Evolutionary conservation across 805 yeast species (phyloP), one percentile per base, ranked within the genome.

Genomic region (Spathaspora sp.): DNA sequence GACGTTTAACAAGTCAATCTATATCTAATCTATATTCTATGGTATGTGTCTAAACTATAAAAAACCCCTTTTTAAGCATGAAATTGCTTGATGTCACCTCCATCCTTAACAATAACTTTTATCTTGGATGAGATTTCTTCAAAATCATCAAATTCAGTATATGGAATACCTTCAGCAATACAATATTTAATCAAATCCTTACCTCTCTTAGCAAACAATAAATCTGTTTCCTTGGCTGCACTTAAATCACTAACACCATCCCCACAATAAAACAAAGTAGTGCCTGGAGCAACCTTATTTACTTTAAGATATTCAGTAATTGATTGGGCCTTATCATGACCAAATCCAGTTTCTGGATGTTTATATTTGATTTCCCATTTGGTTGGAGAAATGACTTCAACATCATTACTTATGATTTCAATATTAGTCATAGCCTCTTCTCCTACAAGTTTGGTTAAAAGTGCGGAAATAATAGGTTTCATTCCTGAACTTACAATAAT

Each of bases 231-330:
- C 64, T 87, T 86, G 20, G 98, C 97, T 20, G 99, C 99, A 52
- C 90, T 82, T 59, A 94, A 76, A 68, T 94, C 99, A 45, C 96
- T 86, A 31, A 94, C 97, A 57, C 99, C 99, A 67, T 94, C 99
- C 53, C 99, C 99, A 63, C 96, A 89, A 75, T 94, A 94, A 67
- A 93, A 89, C 60, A 90, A 78, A 47, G 53, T 49, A 56, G 69
- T 55, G 56, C 62, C 55, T 52, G 61, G 59, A 50, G 61, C 46
- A 53, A 68, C 65, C 14, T 68, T 68, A 50, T 71, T 63, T 9
- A 55, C 49, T 7, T 49, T 52, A 58, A 74, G 67, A 56, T 73
- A 77, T 48, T 77, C 75, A 51, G 80, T 78, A 60, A 94, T 93
- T 28, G 94, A 86, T 51, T 81, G 78, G 29, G 97, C 85, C 73